Conservation (phyloP, 768 basidiomycete species). For the Termitomyces sp. region DNA sequence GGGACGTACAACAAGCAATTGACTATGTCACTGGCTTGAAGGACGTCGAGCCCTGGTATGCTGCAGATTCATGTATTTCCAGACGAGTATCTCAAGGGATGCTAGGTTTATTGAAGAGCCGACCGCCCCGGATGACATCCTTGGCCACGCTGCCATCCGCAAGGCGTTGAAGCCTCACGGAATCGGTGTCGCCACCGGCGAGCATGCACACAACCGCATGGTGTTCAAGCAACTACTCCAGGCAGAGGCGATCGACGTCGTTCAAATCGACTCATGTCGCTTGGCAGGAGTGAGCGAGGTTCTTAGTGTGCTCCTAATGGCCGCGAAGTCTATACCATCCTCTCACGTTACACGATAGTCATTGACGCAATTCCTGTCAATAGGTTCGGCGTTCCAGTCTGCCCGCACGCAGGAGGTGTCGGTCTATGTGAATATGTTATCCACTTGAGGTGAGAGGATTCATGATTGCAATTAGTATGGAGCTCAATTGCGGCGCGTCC, state of each 20-base stretch:
- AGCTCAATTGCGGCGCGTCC: not conserved
- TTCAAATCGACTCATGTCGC: slow-evolving; percentile 93
- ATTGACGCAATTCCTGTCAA: not conserved
- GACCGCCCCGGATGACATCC: slow-evolving; percentile 87
- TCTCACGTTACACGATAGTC: not conserved
- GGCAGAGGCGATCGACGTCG: slow-evolving; percentile 90
- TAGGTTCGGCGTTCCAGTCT: slow-evolving; percentile 82
- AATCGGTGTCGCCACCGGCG: slow-evolving; percentile 91
- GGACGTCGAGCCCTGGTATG: slow-evolving; percentile 84
- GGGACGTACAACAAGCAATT: slow-evolving; percentile 92
- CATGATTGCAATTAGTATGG: too few relatives aligned
- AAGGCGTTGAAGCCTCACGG: slow-evolving; percentile 74
- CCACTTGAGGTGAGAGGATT: slow-evolving; percentile 56
- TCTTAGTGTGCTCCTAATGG: slow-evolving; percentile 86
- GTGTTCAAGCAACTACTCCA: slow-evolving; percentile 95
- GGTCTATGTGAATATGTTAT: slow-evolving; percentile 93
- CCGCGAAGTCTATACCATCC: slow-evolving; percentile 58
- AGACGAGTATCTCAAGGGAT: not conserved
- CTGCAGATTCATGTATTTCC: not conserved
- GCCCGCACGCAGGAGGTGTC: slow-evolving; percentile 94
- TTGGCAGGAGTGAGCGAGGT: slow-evolving; percentile 93
- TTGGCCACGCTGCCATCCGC: slow-evolving; percentile 80
- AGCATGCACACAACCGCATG: slow-evolving; percentile 93
- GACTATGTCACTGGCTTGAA: slow-evolving; percentile 83
- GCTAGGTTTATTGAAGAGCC: slow-evolving; percentile 91